Evolutionary conservation across 2,329 filamentous ascomycete species (phyloP), one percentile per base, ranked within the genome.

Genomic region (Aspergillus versicolor): DNA sequence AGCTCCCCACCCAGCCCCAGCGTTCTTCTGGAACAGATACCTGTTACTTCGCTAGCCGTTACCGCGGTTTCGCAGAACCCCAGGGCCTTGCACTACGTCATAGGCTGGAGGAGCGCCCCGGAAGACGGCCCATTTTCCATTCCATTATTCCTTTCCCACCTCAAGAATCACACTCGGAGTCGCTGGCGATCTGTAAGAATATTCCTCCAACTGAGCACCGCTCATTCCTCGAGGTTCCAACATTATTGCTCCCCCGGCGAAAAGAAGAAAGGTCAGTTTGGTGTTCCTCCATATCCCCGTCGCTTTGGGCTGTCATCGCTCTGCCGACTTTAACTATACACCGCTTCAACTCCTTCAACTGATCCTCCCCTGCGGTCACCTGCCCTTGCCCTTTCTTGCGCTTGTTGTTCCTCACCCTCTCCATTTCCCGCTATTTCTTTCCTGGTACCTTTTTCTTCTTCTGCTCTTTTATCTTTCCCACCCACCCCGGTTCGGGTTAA

Each of bases 31-130:
- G 34, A 37, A 30, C 30, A 47, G 45, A 27, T n/a, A 47, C 19
- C n/a, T 37, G n/a, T n/a, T 47, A 21, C 15, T 27, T 27, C 17
- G 9, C n/a, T 47, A 17, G 22, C 17, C 51, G 53, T 59, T 57
- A 60, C 61, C 62, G 55, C 61, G 62, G 61, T 54, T 56, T 64
- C 38, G 27, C 27, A 30, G 57, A 54, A 60, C 56, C 57, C 56
- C 61, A 64, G 62, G 57, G 63, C 61, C 57, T 43, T 48, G 30
- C 21, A 41, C 64, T 70, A 72, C 70, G 70, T 72, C 69, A 72
- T 72, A 65, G 55, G 57, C 57, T 58, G 54, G 60, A 21, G 24
- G 15, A 54, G 54, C 59, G 63, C 62, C 65, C 66, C 65, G 60
- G 57, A 64, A 65, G 63, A 64, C 61, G 61, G 62, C 56, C 59